These are phyloP conservation scores for Hypsizygus ulmarius DNA, from an alignment of 1,284 basidiomycete genomes.

Conservation along the genomic window DNA sequence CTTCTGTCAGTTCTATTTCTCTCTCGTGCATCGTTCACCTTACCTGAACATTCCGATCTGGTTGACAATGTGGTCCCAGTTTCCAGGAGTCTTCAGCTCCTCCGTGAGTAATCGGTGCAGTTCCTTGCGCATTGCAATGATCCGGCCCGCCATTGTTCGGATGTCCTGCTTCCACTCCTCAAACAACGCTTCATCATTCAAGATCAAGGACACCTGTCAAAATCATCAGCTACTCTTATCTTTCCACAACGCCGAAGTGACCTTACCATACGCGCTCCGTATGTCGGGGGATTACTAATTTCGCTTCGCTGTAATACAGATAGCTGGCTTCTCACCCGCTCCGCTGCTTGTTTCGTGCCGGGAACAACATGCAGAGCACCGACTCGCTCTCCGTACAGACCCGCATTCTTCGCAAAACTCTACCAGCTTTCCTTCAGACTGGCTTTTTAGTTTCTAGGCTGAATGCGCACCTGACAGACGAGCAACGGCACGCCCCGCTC, in stretches of 20 bases:
- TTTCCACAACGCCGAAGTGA: background rate
- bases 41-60: slow-evolving; percentile 95
- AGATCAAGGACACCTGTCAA: slow-evolving; percentile 69
- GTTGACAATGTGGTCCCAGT: slow-evolving; percentile 87
- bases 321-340: slow-evolving; percentile 79
- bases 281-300: slow-evolving; percentile 90
- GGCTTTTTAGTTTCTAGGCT: background rate
- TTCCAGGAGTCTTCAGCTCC: slow-evolving; percentile 86
- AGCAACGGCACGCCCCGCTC: slow-evolving; percentile 73
- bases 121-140: slow-evolving; percentile 87
- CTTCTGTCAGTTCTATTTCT: slow-evolving; percentile 6
- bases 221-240: background rate
- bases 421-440: slow-evolving; percentile 31
- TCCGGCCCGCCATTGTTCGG: slow-evolving; percentile 86
- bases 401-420: slow-evolving; percentile 97
- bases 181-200: slow-evolving; percentile 73
- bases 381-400: slow-evolving; percentile 88
- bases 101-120: slow-evolving; percentile 77
- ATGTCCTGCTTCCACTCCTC: slow-evolving; percentile 91
- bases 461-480: slow-evolving; percentile 74
- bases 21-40: slow-evolving; percentile 22
- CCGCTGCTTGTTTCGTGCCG: slow-evolving; percentile 59
- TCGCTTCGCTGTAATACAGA: slow-evolving; percentile 87
- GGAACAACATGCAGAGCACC: slow-evolving; percentile 82
- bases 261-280: slow-evolving; percentile 85